Evolutionary conservation across 31 red algal genomes (phyloP).

Genomic region (Bonnemaisonia californica): DNA sequence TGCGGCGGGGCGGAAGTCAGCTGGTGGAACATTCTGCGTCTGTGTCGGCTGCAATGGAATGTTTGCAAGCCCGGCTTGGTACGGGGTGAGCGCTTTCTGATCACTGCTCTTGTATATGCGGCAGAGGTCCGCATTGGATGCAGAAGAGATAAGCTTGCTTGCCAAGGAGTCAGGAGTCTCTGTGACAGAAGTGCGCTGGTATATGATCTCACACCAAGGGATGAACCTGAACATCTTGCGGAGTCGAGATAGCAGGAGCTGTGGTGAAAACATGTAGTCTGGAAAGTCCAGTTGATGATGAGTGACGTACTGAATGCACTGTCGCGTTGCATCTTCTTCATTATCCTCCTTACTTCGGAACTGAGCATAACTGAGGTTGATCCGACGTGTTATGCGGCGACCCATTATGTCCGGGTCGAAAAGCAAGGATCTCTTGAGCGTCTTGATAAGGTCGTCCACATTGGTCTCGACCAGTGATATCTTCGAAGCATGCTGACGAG

Average conservation of each 20-base stretch:
- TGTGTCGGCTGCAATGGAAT: background rate
- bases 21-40: no score
- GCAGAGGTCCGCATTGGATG: background rate
- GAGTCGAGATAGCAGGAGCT: background rate
- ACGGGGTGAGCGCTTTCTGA: background rate
- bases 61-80: background rate
- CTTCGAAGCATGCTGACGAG: background rate
- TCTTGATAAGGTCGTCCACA: background rate
- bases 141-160: background rate
- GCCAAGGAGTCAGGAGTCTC: background rate
- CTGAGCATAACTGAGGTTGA: background rate
- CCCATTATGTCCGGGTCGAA: background rate
- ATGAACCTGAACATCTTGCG: background rate
- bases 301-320: background rate
- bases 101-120: background rate
- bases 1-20: background rate
- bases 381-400: constrained; percentile 1
- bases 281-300: background rate
- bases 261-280: background rate
- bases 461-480: background rate
- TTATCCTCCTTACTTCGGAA: background rate
- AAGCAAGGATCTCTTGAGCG: background rate
- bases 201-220: background rate
- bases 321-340: background rate
- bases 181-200: background rate